Base-by-base conservation (phyloP, 495 filamentous ascomycete genomes). In the Lichenothelia convexa region DNA sequence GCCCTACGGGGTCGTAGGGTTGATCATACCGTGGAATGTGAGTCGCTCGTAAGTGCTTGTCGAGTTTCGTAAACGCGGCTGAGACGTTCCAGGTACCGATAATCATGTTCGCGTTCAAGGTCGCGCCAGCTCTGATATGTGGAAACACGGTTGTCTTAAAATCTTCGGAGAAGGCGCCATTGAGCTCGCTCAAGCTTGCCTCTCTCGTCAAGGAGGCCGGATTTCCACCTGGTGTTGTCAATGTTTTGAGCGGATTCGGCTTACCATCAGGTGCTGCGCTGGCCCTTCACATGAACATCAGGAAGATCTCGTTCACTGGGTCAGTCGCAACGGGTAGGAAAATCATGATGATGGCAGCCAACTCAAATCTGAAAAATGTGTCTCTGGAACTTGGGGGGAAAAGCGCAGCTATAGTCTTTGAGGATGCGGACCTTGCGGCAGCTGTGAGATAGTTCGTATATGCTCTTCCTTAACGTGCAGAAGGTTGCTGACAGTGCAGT, bases 281-380 rank as follows among this genome's bases (percentile, higher is more conserved):
- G 13, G 57, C 58, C 2, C 45, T 34, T n/a, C 56, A 60, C 44
- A 60, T 56, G 48, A 32, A 36, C 12, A 49, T 64, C 18, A 44
- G 46, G 32, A 51, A 51, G 33, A 36, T 54, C 16, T 41, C 29
- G 4, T 55, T 55, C 47, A 55, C 52, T 11, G 50, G 50, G 19
- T 37, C 29, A 30, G 47, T 49, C 18, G 5, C 36, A 13, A 44
- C 43, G 3, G 50, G 50, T 16, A 48, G 47, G 37, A 46, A 44
- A 33, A 49, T 64, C 21, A 49, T 57, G 26, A 45, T 55, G 40
- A 38, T 43, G 36, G 55, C 67, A 2, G 55, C 61, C 0, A 48
- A 53, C 22, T 56, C 46, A 2, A 71, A 70, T 35, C 45, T 72
- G 34, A 74, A 71, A 46, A 49, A 56, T 16, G 58, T 64, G 3